Conservation (phyloP, 208 protist species). For the Phytomonas serpens region DNA sequence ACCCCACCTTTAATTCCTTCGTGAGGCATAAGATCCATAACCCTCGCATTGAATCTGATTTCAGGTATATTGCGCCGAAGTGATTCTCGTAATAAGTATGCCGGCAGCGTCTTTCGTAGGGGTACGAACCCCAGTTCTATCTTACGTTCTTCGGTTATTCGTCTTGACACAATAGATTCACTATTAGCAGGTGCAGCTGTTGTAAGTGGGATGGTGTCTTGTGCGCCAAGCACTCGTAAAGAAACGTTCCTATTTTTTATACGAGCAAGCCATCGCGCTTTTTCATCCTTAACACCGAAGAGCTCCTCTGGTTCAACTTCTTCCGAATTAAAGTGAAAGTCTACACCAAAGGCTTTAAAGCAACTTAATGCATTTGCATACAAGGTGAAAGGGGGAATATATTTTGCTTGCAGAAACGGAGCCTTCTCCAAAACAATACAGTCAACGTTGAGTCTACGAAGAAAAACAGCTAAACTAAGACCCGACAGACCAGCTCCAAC, state of each 20-base stretch:
- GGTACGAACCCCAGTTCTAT: conserved; percentile 68
- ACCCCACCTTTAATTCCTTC: conserved; percentile 80
- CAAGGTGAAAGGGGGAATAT: conserved; percentile 54
- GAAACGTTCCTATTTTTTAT: conserved; percentile 50
- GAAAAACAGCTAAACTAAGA: conserved; percentile 67
- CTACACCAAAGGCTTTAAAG: conserved; percentile 81
- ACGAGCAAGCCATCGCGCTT: conserved; percentile 47
- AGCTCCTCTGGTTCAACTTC: conserved; percentile 38
- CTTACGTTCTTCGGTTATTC: conserved; percentile 44
- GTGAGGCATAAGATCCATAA: conserved; percentile 75
- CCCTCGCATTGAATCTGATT: conserved; percentile 58
- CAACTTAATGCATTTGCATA: conserved; percentile 87
- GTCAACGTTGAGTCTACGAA: conserved; percentile 74
- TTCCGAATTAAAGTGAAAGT: conserved; percentile 35
- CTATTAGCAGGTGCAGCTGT: conserved; percentile 76
- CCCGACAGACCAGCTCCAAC: conserved; percentile 82
- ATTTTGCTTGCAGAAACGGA: conserved; percentile 52
- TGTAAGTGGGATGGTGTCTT: conserved; percentile 69
- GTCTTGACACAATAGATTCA: conserved; percentile 73
- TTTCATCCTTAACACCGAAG: conserved; percentile 64
- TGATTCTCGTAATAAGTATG: conserved; percentile 37
- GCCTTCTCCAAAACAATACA: conserved; percentile 83
- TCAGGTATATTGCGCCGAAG: conserved; percentile 60
- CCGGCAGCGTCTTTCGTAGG: conserved; percentile 58
- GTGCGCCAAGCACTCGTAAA: conserved; percentile 32